phyloP scores from a whole-genome alignment of 306 rosid genomes.

The Cercis canadensis region DNA sequence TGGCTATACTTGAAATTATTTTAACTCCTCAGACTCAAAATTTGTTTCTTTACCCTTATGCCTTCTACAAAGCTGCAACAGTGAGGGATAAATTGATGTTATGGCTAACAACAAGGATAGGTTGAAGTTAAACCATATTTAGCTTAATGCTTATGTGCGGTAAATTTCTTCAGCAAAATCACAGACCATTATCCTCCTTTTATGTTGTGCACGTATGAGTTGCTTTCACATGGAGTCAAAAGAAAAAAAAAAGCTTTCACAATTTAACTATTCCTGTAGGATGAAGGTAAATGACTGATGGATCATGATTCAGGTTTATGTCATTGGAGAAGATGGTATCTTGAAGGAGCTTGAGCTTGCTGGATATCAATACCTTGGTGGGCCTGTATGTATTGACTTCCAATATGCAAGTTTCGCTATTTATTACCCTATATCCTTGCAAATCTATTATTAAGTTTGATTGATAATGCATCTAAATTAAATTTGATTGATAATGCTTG shows the following conservation, averaged over 20 bases:
- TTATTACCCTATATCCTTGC: constrained; percentile 19
- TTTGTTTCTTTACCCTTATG: background rate
- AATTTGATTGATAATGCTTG: constrained; percentile 30
- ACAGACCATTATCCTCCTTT: constrained; percentile 10
- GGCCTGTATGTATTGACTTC: constrained; percentile 69
- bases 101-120: constrained; percentile 6
- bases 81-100: background rate
- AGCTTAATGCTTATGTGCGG: constrained; percentile 9
- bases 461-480: background rate
- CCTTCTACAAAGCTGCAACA: background rate
- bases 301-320: constrained; percentile 72
- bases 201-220: background rate
- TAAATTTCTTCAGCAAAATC: background rate
- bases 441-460: constrained; percentile 26
- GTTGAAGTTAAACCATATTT: constrained; percentile 2
- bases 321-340: constrained; percentile 98
- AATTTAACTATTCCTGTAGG: constrained; percentile 17
- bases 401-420: background rate
- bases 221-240: too few species aligned
- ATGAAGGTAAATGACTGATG: constrained; percentile 43
- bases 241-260: background rate
- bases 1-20: too few species aligned
- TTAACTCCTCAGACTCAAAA: background rate
- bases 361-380: constrained; percentile 93
- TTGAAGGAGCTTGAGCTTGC: constrained; percentile 99